Base-by-base conservation (phyloP, 331 rosid species). In the Quercus tomentella region DNA sequence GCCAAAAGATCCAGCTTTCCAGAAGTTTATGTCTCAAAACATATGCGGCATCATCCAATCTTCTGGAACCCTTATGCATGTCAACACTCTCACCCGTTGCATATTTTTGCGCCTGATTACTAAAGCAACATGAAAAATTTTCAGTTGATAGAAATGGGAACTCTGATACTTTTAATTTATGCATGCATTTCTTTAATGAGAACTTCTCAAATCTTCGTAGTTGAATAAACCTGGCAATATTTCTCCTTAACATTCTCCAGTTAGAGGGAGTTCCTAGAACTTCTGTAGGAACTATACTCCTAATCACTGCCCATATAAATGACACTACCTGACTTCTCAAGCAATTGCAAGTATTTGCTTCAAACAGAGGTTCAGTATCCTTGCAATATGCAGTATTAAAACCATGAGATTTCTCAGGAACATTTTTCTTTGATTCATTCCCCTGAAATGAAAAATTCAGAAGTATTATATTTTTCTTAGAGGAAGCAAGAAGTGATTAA, bases 241-340 rank as follows among this genome's bases (percentile, higher is more conserved):
- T 95, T 89, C 84, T 91, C 72, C 85, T 90, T 83, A 95, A 63
- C 76, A 73, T 86, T 86, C 97, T 92, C 97, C 94, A 89, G 76
- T 90, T 86, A 72, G 84, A 83, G 82, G 90, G 80, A 81, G 89
- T 86, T 28, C 99, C 99, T 54, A 95, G 82, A 80, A 93, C 78
- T 67, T 95, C 96, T 4, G 82, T 74, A 70, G 98, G 97, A 76
- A 95, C 83, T 60, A 95, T 75, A 77, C 94, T 89, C 80, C 94
- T 85, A 79, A 93, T 92, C 80, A 82, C 94, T 77, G 98, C 98
- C 98, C 99, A 95, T 75, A 95, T 81, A 82, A 85, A 95, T 30
- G 99, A 91, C 31, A 86, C 96, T 56, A 95, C 94, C 89, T 95
- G 99, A 84, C 86, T 88, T 87, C 72, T 95, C 51, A 86, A 82